A percentile compares a stretch with the other conserved stretches of the same genome.
Conservation (phyloP, 176 grass and related monocot species). For the Guadua angustifolia region DNA sequence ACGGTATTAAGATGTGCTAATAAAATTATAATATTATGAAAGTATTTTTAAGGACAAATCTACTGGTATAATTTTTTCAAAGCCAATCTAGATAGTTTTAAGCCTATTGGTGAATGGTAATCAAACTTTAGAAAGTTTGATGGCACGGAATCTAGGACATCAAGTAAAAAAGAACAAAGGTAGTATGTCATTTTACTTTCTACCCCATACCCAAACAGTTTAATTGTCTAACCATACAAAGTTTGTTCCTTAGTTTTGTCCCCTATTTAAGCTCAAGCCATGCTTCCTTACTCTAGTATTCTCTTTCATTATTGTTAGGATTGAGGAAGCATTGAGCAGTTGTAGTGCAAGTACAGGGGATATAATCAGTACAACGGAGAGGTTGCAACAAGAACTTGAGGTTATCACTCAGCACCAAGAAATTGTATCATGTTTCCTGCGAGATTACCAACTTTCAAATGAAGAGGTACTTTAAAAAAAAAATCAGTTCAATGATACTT, state of each 20-base stretch:
- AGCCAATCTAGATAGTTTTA: too few relatives aligned
- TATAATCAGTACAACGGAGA: conserved; percentile 97
- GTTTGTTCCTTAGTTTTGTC: neutral
- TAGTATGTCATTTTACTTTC: neutral
- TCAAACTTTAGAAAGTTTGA: too few relatives aligned
- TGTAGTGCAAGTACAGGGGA: conserved; percentile 91
- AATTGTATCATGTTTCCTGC: conserved; percentile 95
- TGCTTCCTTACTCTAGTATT: conserved; percentile 20
- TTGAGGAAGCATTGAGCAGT: conserved; percentile 79
- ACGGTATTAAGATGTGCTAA: too few relatives aligned
- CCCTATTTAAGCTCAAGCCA: conserved; percentile 4
- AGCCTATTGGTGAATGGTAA: too few relatives aligned
- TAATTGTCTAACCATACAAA: neutral
- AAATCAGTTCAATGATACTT: neutral
- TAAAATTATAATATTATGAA: too few relatives aligned
- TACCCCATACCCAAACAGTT: neutral
- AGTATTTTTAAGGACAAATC: too few relatives aligned
- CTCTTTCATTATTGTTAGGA: conserved; percentile 56
- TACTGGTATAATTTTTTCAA: too few relatives aligned
- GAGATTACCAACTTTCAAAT: conserved; percentile 95
- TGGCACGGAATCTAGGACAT: too few relatives aligned
- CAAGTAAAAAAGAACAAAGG: too few relatives aligned
- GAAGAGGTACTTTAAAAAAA: conserved; percentile 71
- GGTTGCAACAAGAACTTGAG: conserved; percentile 94
- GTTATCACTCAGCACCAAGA: conserved; percentile 93